Evolutionary conservation across 345 rosid species (phyloP).

Genomic region (Brassica nigra): DNA sequence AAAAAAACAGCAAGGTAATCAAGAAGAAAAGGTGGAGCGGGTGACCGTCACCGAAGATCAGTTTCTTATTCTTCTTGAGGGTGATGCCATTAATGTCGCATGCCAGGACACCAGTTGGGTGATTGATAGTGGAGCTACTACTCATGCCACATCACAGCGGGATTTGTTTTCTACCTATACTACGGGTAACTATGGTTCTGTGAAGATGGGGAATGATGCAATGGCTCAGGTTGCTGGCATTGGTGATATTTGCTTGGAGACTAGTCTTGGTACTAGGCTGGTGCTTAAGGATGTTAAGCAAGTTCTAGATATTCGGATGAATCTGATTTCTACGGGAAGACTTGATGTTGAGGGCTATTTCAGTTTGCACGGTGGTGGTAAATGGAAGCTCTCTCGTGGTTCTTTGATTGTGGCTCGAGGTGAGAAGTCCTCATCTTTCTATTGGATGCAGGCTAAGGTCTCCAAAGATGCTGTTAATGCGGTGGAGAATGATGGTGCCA

Average conservation of each 20-base stretch:
- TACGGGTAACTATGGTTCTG: background rate
- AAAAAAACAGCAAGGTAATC: too few species aligned
- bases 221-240: background rate
- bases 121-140: background rate
- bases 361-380: too few species aligned
- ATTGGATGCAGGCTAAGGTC: background rate
- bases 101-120: background rate
- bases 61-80: too few species aligned
- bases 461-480: background rate
- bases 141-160: background rate
- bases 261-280: background rate
- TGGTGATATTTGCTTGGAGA: conserved; percentile 14
- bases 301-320: background rate
- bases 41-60: too few species aligned
- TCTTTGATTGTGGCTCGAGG: too few species aligned
- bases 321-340: background rate
- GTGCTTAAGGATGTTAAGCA: conserved; percentile 9
- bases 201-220: background rate
- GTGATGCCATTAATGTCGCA: background rate
- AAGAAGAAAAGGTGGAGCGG: too few species aligned
- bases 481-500: too few species aligned
- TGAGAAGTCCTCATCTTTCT: background rate
- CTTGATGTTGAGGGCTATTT: background rate
- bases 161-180: too few species aligned
- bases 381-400: too few species aligned